Percentiles rank a stretch among this genome's conserved stretches.
Conservation (phyloP, 1,284 basidiomycete species). For the Ceratobasidium sp. region DNA sequence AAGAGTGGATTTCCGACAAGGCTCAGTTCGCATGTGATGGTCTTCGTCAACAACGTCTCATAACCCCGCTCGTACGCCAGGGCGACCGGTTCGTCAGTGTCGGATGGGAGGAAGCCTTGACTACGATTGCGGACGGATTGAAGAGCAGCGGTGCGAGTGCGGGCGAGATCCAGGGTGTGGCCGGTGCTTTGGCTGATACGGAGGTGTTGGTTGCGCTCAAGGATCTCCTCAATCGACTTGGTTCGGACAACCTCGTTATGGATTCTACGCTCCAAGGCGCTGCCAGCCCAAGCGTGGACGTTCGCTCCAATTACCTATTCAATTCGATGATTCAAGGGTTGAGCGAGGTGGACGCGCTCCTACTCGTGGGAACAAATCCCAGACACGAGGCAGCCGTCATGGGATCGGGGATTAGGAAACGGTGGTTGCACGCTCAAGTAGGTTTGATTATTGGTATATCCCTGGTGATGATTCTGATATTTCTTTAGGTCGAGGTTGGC, state of each 20-base stretch:
- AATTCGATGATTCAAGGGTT: slow-evolving; percentile 94
- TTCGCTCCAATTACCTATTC: slow-evolving; percentile 97
- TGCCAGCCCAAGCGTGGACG: slow-evolving; percentile 72
- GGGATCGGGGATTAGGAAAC: slow-evolving; percentile 97
- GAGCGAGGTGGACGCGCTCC: slow-evolving; percentile 92
- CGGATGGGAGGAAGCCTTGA: slow-evolving; percentile 93
- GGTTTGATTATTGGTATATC: neutral
- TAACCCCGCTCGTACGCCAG: slow-evolving; percentile 90
- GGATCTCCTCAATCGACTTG: slow-evolving; percentile 93
- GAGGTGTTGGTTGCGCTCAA: slow-evolving; percentile 95
- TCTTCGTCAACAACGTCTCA: slow-evolving; percentile 94
- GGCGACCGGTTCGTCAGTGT: slow-evolving; percentile 94
- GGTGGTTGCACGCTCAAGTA: slow-evolving; percentile 83
- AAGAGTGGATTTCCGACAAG: slow-evolving; percentile 99
- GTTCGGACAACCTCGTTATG: slow-evolving; percentile 93
- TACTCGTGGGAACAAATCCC: slow-evolving; percentile 97
- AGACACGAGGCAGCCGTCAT: slow-evolving; percentile 97
- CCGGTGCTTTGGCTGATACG: slow-evolving; percentile 93
- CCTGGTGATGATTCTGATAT: neutral
- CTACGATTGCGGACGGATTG: slow-evolving; percentile 84
- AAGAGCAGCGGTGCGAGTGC: slow-evolving; percentile 84
- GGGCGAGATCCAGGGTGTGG: slow-evolving; percentile 97
- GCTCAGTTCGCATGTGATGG: slow-evolving; percentile 98
- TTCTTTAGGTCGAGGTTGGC: slow-evolving; percentile 78
- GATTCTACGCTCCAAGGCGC: slow-evolving; percentile 65